Percentiles rank a stretch among this genome's conserved stretches.
These are phyloP conservation scores for Aureobasidium sp. DNA, from an alignment of 2,329 filamentous ascomycete species.

Conservation along the genomic window DNA sequence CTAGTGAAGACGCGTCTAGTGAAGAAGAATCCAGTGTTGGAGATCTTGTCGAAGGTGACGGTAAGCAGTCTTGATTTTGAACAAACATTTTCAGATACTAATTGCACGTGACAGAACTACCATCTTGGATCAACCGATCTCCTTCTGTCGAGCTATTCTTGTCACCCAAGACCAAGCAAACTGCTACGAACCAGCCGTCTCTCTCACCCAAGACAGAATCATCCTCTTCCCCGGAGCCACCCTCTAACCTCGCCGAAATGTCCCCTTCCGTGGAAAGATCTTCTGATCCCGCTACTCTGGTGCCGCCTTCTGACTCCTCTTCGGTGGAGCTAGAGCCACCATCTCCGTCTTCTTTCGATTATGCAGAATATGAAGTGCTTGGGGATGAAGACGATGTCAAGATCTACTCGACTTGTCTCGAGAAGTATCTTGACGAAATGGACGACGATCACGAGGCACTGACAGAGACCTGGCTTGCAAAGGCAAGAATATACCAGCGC, in stretches of 20 bases:
- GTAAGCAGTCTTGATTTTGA: neutral
- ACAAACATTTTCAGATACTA: neutral
- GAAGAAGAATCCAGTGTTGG: neutral
- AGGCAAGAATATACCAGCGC: conserved; percentile 2
- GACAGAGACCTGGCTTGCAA: conserved; percentile 15
- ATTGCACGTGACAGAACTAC: neutral
- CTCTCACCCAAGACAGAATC: neutral
- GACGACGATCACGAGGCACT: conserved; percentile 19
- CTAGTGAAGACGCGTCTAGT: neutral
- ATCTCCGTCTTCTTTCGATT: neutral
- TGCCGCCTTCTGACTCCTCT: neutral
- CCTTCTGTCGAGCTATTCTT: neutral
- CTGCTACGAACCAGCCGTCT: neutral
- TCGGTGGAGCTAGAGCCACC: neutral
- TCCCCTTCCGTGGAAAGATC: neutral
- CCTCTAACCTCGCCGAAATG: no score
- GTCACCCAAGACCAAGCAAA: neutral
- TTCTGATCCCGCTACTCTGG: neutral
- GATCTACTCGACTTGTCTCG: neutral
- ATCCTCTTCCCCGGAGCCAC: neutral
- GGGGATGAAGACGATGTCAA: neutral
- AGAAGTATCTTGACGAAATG: conserved; percentile 13
- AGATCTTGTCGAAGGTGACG: neutral
- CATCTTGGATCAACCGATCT: neutral
- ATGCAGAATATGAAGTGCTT: neutral